These are phyloP conservation scores for Dalechampia spathulata DNA, from an alignment of 441 rosid species.

Conservation along the genomic window DNA sequence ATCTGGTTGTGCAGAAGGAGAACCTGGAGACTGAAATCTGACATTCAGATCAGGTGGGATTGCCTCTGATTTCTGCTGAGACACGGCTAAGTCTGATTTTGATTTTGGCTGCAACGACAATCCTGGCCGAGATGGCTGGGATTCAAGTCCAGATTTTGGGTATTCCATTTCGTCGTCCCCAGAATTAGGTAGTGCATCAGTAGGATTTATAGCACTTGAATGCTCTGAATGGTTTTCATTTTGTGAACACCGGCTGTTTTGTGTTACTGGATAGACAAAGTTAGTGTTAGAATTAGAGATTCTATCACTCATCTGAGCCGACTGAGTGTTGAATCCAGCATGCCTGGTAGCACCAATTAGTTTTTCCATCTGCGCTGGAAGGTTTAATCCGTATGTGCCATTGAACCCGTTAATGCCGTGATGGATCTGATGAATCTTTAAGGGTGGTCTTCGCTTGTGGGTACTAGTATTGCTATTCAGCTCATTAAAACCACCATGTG, in stretches of 20 bases:
- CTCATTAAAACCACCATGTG: conserved; percentile 8
- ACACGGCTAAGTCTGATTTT: conserved; percentile 14
- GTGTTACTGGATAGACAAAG: conserved; percentile 11
- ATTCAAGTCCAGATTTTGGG: conserved; percentile 5
- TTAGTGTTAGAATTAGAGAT: conserved; percentile 18
- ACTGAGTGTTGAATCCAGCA: conserved; percentile 20
- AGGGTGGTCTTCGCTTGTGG: conserved; percentile 18
- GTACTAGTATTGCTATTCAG: conserved; percentile 13
- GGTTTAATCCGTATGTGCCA: conserved; percentile 24
- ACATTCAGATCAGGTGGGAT: conserved; percentile 37
- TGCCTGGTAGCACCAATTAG: conserved; percentile 13
- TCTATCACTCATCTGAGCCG: conserved; percentile 20
- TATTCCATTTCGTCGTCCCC: conserved; percentile 3
- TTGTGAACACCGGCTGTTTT: conserved; percentile 9
- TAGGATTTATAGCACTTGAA: conserved; percentile 1
- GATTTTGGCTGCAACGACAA: conserved; percentile 13
- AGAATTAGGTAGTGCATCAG: conserved; percentile 10
- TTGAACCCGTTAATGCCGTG: conserved; percentile 32
- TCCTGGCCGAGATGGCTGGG: conserved; percentile 14
- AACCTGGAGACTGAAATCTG: conserved; percentile 33
- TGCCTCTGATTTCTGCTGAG: conserved; percentile 18
- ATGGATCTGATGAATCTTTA: conserved; percentile 19
- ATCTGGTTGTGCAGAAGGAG: too few species aligned
- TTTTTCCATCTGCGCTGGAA: conserved; percentile 26
- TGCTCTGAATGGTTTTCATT: conserved; percentile 13